phyloP scores from a whole-genome alignment of 2,329 filamentous ascomycete species.

The Colletotrichum australisinense region DNA sequence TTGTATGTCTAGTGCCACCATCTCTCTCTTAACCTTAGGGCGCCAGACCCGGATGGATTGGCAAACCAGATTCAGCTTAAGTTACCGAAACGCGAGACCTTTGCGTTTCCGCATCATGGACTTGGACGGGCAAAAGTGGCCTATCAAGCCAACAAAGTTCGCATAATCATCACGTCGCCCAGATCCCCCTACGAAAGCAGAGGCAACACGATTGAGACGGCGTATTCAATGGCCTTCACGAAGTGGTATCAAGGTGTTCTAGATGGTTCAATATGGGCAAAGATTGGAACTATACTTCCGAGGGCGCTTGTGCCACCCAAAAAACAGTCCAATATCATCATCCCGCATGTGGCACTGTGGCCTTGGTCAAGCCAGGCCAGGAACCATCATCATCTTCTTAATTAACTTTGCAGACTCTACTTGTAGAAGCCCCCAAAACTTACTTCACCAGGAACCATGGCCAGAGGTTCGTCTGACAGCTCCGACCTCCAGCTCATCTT shows the following conservation, averaged over 20 bases:
- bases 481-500: neutral
- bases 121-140: too few species aligned
- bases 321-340: neutral
- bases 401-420: neutral
- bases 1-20: neutral
- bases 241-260: neutral
- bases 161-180: too few species aligned
- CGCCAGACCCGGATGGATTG: too few species aligned
- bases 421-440: neutral
- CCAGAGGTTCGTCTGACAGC: neutral
- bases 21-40: too few species aligned
- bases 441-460: neutral
- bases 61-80: too few species aligned
- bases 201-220: too few species aligned
- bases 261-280: constrained; percentile 20
- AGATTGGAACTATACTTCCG: neutral
- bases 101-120: too few species aligned
- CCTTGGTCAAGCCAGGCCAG: neutral
- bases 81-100: too few species aligned
- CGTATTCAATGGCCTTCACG: too few species aligned
- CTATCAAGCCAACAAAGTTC: too few species aligned
- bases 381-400: neutral
- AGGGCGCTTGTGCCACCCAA: neutral
- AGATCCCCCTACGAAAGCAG: too few species aligned
- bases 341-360: neutral